Evolutionary conservation across 2,329 filamentous ascomycete genomes (phyloP).

Genomic region (Aspergillus awamori): DNA sequence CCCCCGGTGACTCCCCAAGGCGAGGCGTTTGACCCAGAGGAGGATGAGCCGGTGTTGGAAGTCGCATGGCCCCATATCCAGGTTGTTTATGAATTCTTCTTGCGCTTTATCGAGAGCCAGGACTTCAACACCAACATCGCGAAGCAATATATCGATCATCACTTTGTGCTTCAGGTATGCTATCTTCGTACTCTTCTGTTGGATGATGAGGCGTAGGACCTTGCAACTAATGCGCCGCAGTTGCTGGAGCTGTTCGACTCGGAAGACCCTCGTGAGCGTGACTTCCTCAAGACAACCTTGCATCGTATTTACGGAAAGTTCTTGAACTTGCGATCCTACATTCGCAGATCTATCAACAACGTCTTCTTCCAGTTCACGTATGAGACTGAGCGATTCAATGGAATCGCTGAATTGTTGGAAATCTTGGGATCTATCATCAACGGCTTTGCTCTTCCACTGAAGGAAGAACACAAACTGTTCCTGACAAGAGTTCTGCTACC

Average conservation of each 20-base stretch:
- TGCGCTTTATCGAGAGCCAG: constrained; percentile 97
- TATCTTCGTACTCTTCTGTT: neutral
- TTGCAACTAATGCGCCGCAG: constrained; percentile 43
- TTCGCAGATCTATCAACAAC: constrained; percentile 98
- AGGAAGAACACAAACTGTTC: constrained; percentile 99
- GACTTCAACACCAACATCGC: constrained; percentile 99
- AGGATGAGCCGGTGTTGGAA: constrained; percentile 96
- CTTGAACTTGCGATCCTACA: constrained; percentile 94
- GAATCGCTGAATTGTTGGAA: constrained; percentile 93
- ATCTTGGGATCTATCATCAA: constrained; percentile 99
- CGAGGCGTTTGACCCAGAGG: constrained; percentile 96
- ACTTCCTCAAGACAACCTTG: constrained; percentile 96
- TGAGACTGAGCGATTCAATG: constrained; percentile 97
- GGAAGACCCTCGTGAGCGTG: constrained; percentile 91
- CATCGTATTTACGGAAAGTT: constrained; percentile 99
- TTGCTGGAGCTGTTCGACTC: constrained; percentile 98
- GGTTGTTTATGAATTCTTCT: constrained; percentile 98
- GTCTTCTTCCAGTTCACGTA: constrained; percentile 99
- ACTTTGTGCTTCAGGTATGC: constrained; percentile 80
- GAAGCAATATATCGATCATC: constrained; percentile 97
- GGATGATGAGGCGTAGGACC: neutral
- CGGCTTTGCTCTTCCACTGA: constrained; percentile 91
- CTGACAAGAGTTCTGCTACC: constrained; percentile 89
- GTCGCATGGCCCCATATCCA: constrained; percentile 99
- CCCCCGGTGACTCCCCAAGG: constrained; percentile 97